Base-by-base conservation (phyloP, 108 stramenopile species). In the Fistulifera solaris region DNA sequence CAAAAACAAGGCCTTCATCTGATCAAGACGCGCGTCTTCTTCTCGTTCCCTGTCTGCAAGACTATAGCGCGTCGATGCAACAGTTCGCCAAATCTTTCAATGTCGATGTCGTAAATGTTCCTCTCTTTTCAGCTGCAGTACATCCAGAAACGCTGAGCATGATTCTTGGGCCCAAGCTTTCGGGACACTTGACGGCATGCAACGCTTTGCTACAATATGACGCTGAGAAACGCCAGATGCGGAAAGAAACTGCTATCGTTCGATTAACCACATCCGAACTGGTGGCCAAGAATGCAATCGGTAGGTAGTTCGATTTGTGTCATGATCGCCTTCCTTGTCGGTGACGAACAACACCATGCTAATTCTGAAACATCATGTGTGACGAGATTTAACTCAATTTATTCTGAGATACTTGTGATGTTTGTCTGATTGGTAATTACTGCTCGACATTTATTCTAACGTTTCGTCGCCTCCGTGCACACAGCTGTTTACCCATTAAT, bases 301-400 rank as follows among this genome's bases (percentile, higher is more conserved):
- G 54, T 54, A n/a, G 12, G 54, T 54, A 1, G 15, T 5, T 27
- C 23, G 31, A 35, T 35, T 6, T 35, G 31, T 35, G 31, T 35
- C 8, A 8, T 35, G 8, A 8, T 6, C 28, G 38, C 8, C 42
- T 46, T 40, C 42, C 50, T 6, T 22, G 16, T 51, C 50, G 22
- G 31, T 46, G 63, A 57, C 38, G 53, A 50, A 22, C 17, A 22
- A 45, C 38, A 21, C 57, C 61, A 58, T 62, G 45, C 62, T 51
- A 68, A 50, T 56, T 48, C 51, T 40, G 48, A 51, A 52, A 19
- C 11, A 16, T 16, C 6, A 40, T 54, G n/a, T 22, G 50, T n/a
- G 23, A n/a, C 7, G n/a, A 51, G 25, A 25, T 6, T 16, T 10
- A 5, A 7, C 6, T 11, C 6, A 51, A 23, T 24, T 6, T 3